Conservation (phyloP, 164 flowering plant genomes). For the Paratinospora sagittata region DNA sequence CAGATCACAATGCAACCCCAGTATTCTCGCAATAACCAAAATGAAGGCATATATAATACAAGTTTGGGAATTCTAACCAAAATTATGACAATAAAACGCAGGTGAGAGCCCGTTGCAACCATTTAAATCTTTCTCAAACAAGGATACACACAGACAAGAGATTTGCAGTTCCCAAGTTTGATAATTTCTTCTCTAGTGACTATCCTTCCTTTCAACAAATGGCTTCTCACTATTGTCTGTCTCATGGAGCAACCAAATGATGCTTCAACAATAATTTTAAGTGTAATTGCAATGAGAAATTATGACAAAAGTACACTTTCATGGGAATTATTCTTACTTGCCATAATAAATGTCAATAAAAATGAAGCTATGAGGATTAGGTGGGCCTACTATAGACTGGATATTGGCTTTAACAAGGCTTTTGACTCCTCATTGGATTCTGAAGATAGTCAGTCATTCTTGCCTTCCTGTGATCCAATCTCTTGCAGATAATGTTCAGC, state of each 20-base stretch:
- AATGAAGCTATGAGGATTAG: background rate
- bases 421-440: slow-evolving; percentile 2
- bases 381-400: slow-evolving; percentile 14
- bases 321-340: background rate
- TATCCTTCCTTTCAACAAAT: background rate
- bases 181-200: too few species aligned
- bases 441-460: slow-evolving; percentile 50
- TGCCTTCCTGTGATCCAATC: slow-evolving; percentile 68
- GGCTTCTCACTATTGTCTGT: background rate
- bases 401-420: slow-evolving; percentile 7
- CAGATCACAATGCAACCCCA: too few species aligned
- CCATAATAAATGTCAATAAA: too few species aligned
- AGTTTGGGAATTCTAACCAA: too few species aligned
- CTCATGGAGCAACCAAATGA: background rate
- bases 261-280: background rate
- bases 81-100: too few species aligned
- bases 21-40: too few species aligned
- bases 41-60: too few species aligned
- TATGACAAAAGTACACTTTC: background rate
- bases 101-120: too few species aligned
- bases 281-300: background rate
- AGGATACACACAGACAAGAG: too few species aligned
- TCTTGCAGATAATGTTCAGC: slow-evolving; percentile 96
- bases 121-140: too few species aligned
- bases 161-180: too few species aligned